Evolutionary conservation across 2,329 filamentous ascomycete species (phyloP), one percentile per base, ranked within the genome.

Genomic region (Xylariaceae sp.): DNA sequence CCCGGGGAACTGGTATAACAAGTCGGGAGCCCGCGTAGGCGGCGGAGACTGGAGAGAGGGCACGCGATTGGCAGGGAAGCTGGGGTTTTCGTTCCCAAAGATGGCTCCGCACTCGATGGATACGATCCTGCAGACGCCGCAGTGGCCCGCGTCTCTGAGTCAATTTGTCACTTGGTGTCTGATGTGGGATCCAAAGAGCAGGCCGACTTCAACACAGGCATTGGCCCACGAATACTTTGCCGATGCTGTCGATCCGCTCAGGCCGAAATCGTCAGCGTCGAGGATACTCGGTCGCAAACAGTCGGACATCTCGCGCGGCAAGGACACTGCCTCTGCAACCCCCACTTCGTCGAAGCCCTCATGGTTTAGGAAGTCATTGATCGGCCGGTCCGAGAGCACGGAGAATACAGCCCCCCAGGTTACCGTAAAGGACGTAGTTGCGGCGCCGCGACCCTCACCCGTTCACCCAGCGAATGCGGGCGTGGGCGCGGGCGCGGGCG

Each of bases 71-170:
- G 95, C 95, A 54, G 91, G 95, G 65, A 98, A 98, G 80, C 84
- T 99, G 61, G 95, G 95, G 53, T 99, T 99, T 74, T 97, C 95
- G 0, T 99, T 99, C 77, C 95, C 95, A 57, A 98, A 95, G 86
- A 98, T 99, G 95, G 93, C 95, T 20, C 95, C 95, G 48, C 95
- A 98, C 74, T 86, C 93, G 18, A 91, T 99, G 85, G 93, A 98
- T 66, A 96, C 91, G 4, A 95, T 98, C 63, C 81, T 99, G 7
- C 91, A 91, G 70, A 74, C 89, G 21, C 92, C 95, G 16, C 91
- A 96, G 70, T 99, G 95, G 95, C 95, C 95, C 5, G 77, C 88
- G 1, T 89, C 91, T 19, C 81, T 99, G 52, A 89, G 89, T 68
- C 86, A 96, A 56, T 98, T 99, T 70, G 95, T 99, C 56, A 99